phyloP scores from a whole-genome alignment of 495 filamentous ascomycete genomes.

The Sordaria brevicollis region DNA sequence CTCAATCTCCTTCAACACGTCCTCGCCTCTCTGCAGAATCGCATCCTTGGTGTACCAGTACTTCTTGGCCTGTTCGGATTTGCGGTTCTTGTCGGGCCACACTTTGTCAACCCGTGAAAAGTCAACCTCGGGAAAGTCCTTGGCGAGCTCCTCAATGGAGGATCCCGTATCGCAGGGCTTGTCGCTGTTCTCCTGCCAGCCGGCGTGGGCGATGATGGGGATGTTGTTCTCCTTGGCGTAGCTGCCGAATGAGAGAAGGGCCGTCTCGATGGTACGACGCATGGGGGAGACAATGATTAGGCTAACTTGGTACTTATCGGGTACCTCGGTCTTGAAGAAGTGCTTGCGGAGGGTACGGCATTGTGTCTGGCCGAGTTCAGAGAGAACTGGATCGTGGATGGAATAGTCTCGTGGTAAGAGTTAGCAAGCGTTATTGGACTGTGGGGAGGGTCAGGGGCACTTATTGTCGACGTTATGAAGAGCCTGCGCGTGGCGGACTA shows the following conservation, averaged over 20 bases:
- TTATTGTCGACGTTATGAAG: conserved; percentile 41
- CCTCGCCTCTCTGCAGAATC: conserved; percentile 38
- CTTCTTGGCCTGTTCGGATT: conserved; percentile 20
- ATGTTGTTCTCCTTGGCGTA: conserved; percentile 39
- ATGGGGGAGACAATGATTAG: conserved; percentile 50
- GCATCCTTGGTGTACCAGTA: conserved; percentile 40
- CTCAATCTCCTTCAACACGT: conserved; percentile 36
- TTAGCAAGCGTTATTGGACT: conserved; percentile 7
- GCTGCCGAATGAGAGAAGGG: conserved; percentile 37
- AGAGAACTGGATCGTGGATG: conserved; percentile 44
- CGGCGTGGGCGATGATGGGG: conserved; percentile 40
- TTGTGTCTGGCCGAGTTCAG: conserved; percentile 43
- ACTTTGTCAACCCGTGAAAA: conserved; percentile 42
- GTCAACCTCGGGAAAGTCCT: conserved; percentile 43
- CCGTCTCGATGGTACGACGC: conserved; percentile 48
- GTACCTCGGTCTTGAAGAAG: conserved; percentile 32
- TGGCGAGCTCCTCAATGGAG: conserved; percentile 24
- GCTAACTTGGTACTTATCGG: conserved; percentile 38
- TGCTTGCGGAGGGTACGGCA: conserved; percentile 34
- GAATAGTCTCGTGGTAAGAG: conserved; percentile 34
- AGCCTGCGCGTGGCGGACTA: conserved; percentile 50
- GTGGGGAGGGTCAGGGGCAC: conserved; percentile 14
- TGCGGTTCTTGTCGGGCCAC: conserved; percentile 42
- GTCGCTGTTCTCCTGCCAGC: conserved; percentile 48
- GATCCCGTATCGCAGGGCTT: conserved; percentile 50